phyloP scores from a whole-genome alignment of 371 early-diverging fungal genomes.

The Choanephora cucurbitarum region DNA sequence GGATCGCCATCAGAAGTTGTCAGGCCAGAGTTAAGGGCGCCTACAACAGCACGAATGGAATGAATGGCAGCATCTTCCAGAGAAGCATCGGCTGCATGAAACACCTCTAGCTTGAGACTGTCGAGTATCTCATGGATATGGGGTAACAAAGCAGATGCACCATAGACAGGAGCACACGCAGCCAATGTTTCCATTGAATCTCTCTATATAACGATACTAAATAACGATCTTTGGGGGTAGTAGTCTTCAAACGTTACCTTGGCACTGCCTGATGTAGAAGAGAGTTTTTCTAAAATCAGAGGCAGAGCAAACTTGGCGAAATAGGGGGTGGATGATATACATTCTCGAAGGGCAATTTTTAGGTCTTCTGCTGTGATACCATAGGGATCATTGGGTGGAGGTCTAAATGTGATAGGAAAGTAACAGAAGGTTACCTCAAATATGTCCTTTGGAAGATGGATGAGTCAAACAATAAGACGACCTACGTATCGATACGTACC shows the following conservation, averaged over 20 bases:
- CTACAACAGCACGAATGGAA: conserved; percentile 61
- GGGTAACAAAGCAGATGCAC: conserved; percentile 59
- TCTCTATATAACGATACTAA: conserved; percentile 49
- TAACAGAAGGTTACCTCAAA: conserved; percentile 97
- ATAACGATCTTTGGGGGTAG: too few relatives aligned
- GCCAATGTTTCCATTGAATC: conserved; percentile 86
- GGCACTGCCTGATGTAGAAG: conserved; percentile 83
- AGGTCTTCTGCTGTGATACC: conserved; percentile 92
- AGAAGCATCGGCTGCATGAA: conserved; percentile 66
- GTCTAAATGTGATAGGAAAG: conserved; percentile 98
- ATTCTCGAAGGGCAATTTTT: conserved; percentile 72
- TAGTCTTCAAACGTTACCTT: too few relatives aligned
- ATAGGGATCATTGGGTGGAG: conserved; percentile 91
- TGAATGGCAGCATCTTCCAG: conserved; percentile 64
- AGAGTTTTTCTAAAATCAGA: conserved; percentile 86
- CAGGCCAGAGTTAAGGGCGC: conserved; percentile 50
- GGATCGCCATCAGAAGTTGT: conserved; percentile 37
- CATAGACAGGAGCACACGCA: conserved; percentile 80
- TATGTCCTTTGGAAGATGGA: conserved; percentile 74
- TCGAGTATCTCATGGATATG: conserved; percentile 70
- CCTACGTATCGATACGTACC: too few relatives aligned
- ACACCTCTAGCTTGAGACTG: conserved; percentile 70
- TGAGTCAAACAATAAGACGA: too few relatives aligned
- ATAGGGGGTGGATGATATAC: conserved; percentile 69
- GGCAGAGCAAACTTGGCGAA: conserved; percentile 85